Conservation (phyloP, 176 grass and related monocot genomes). For the Triticum monococcum region DNA sequence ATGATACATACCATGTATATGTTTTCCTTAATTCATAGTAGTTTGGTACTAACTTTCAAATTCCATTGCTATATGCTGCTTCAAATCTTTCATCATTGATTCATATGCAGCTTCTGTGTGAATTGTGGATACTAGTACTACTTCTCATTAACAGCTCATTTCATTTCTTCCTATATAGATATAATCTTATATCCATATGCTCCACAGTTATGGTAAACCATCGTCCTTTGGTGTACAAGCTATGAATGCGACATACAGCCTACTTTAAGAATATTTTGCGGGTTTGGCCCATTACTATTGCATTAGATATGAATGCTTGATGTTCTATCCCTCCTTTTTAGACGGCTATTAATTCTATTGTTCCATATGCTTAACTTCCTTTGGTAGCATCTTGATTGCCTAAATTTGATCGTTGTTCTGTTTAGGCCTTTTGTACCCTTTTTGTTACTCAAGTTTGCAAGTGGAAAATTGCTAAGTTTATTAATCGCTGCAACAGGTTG, state of each 20-base stretch:
- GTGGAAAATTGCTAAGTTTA: constrained; percentile 11
- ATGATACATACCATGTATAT: background rate
- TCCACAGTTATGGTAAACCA: background rate
- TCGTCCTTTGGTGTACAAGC: background rate
- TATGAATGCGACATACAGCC: constrained; percentile 30
- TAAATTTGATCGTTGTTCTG: background rate
- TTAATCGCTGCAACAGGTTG: constrained; percentile 66
- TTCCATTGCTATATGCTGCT: background rate
- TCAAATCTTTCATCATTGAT: background rate
- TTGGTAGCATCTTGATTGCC: background rate
- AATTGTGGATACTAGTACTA: background rate
- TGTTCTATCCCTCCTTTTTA: background rate
- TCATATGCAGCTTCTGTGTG: background rate
- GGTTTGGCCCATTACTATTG: constrained; percentile 17
- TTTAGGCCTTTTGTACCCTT: background rate
- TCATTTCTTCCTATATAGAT: background rate
- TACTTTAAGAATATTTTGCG: constrained; percentile 24
- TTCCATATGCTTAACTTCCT: background rate
- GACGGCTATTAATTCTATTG: background rate
- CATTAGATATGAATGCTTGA: background rate
- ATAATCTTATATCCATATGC: background rate
- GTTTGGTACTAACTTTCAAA: background rate
- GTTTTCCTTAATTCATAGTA: background rate
- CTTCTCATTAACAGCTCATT: background rate
- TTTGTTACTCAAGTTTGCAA: background rate